These are phyloP conservation scores for Trichophyton benhamiae DNA, from an alignment of 2,329 filamentous ascomycete genomes.

Conservation along the genomic window DNA sequence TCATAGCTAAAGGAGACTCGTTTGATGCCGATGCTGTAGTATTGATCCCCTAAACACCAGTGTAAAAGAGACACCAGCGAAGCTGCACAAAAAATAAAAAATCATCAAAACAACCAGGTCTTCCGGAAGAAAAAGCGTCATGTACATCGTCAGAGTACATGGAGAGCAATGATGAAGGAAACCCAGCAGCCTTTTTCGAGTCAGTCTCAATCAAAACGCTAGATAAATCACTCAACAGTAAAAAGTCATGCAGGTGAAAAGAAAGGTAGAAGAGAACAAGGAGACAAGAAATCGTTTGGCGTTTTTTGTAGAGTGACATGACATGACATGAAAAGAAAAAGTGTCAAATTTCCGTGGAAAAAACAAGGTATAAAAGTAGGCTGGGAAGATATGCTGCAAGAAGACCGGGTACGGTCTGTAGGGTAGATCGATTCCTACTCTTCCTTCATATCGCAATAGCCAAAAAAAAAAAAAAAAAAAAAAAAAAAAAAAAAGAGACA, in stretches of 20 bases:
- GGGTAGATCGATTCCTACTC: neutral
- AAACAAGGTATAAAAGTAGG: neutral
- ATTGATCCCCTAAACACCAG: neutral
- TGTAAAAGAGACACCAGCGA: neutral
- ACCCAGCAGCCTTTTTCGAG: neutral
- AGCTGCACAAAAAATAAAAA: neutral
- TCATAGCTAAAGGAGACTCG: neutral
- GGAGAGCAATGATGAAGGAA: neutral
- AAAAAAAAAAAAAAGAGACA: slow-evolving; percentile 5
- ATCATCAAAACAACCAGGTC: neutral
- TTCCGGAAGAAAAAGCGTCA: neutral
- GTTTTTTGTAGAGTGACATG: neutral
- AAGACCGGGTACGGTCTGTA: neutral
- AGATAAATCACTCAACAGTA: neutral
- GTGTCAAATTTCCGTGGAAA: neutral
- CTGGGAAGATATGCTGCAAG: neutral
- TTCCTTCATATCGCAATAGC: slow-evolving; percentile 2
- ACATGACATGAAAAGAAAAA: neutral
- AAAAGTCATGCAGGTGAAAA: neutral
- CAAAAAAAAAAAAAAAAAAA: slow-evolving; percentile 6
- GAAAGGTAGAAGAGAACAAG: neutral
- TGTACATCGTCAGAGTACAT: neutral
- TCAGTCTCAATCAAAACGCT: neutral
- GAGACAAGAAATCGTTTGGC: neutral
- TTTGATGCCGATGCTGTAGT: neutral